phyloP scores from a whole-genome alignment of 305 asterid species.

The Striga hermonthica region DNA sequence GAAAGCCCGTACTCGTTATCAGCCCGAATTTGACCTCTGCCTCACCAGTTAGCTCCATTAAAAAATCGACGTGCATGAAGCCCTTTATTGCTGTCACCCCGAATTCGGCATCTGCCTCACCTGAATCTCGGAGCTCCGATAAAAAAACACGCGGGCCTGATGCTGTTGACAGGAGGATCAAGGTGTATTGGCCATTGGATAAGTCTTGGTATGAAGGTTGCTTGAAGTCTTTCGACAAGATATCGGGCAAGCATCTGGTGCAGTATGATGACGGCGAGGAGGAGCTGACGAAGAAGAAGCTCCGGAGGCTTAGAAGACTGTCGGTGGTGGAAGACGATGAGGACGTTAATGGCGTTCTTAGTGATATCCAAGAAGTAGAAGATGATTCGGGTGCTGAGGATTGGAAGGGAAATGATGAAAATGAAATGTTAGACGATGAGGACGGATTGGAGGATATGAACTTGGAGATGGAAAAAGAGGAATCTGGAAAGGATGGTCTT shows the following conservation, averaged over 20 bases:
- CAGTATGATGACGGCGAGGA: slow-evolving; percentile 84
- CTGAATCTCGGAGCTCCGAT: slow-evolving; percentile 31
- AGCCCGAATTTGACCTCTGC: slow-evolving; percentile 41
- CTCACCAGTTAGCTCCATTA: slow-evolving; percentile 32
- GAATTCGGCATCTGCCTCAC: slow-evolving; percentile 34
- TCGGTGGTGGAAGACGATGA: slow-evolving; percentile 54
- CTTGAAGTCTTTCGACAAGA: slow-evolving; percentile 59
- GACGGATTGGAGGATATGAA: slow-evolving; percentile 53
- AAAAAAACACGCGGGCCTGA: slow-evolving; percentile 47
- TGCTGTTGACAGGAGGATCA: slow-evolving; percentile 59
- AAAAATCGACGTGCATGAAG: slow-evolving; percentile 37
- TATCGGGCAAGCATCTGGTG: slow-evolving; percentile 76
- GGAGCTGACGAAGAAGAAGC: slow-evolving; percentile 48
- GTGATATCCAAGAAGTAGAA: slow-evolving; percentile 35
- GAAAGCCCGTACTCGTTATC: slow-evolving; percentile 52
- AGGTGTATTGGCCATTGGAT: slow-evolving; percentile 84
- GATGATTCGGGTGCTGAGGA: slow-evolving; percentile 75
- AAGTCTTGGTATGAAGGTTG: slow-evolving; percentile 76
- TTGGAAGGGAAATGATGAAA: slow-evolving; percentile 50
- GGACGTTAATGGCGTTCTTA: slow-evolving; percentile 42
- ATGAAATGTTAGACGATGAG: slow-evolving; percentile 45
- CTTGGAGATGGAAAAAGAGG: slow-evolving; percentile 54
- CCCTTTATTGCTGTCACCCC: slow-evolving; percentile 53
- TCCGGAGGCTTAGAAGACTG: slow-evolving; percentile 54
- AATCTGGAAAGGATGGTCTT: slow-evolving; percentile 28